A percentile compares a stretch with the other conserved stretches of the same genome.
These are phyloP conservation scores for Heritiera littoralis DNA, from an alignment of 345 rosid species.

Conservation along the genomic window DNA sequence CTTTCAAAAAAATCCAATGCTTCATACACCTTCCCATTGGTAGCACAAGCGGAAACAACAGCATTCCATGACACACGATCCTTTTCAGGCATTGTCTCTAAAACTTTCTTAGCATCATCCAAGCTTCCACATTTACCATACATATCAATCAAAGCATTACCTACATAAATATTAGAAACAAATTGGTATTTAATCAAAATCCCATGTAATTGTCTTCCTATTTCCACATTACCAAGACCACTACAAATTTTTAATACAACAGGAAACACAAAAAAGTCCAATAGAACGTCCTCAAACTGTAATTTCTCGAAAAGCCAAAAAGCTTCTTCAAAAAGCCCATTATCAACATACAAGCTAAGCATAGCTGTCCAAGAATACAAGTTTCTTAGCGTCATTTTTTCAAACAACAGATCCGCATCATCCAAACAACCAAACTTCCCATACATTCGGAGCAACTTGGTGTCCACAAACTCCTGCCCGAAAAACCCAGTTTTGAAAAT, in stretches of 20 bases:
- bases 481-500: conserved; percentile 45
- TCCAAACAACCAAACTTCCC: conserved; percentile 38
- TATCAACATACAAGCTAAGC: conserved; percentile 42
- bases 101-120: conserved; percentile 43
- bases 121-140: conserved; percentile 55
- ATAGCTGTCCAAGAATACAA: conserved; percentile 54
- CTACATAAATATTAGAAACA: conserved; percentile 40
- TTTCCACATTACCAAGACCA: conserved; percentile 37
- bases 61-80: conserved; percentile 62
- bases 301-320: conserved; percentile 35
- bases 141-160: conserved; percentile 56
- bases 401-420: conserved; percentile 44
- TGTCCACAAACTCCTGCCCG: conserved; percentile 54
- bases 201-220: conserved; percentile 54
- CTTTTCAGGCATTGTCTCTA: conserved; percentile 38
- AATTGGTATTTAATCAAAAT: conserved; percentile 39
- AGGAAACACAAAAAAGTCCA: conserved; percentile 53
- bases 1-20: conserved; percentile 40
- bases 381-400: conserved; percentile 47
- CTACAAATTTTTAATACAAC: conserved; percentile 46
- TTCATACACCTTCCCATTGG: conserved; percentile 46
- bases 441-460: conserved; percentile 64
- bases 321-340: conserved; percentile 43
- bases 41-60: conserved; percentile 50
- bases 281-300: conserved; percentile 29